Conservation (phyloP, 228 moss, liverwort and hornwort species). For the Sphagnum magellanicum region DNA sequence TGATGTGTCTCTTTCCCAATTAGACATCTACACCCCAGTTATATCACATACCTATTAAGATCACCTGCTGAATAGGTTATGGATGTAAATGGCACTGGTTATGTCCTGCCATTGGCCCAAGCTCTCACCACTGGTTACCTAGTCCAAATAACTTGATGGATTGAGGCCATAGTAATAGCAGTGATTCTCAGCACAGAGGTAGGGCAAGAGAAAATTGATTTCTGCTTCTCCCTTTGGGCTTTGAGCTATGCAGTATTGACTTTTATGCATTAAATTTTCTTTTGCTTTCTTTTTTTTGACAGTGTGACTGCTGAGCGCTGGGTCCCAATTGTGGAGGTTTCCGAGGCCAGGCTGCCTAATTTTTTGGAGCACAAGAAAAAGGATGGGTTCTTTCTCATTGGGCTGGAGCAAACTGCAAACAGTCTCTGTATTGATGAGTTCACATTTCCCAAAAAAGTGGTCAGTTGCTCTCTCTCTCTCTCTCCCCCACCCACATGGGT, state of each 20-base stretch:
- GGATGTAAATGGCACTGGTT: too few species aligned
- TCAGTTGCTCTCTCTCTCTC: slow-evolving; percentile 16
- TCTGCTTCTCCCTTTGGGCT: too few species aligned
- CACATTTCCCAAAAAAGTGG: slow-evolving; percentile 57
- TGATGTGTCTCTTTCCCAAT: too few species aligned
- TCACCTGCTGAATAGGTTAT: too few species aligned
- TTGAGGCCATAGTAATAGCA: not conserved
- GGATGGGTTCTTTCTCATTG: slow-evolving; percentile 57
- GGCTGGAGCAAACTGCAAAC: slow-evolving; percentile 55
- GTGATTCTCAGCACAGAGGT: not conserved
- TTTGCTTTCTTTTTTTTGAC: slow-evolving; percentile 1
- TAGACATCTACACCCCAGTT: too few species aligned
- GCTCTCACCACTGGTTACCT: not conserved
- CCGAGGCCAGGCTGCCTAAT: slow-evolving; percentile 40
- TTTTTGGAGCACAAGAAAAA: slow-evolving; percentile 49
- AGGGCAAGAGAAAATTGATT: not conserved
- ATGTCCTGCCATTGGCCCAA: too few species aligned
- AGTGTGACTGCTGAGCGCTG: slow-evolving; percentile 51
- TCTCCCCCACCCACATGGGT: too few species aligned
- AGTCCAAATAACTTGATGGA: too few species aligned
- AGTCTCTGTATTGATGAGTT: slow-evolving; percentile 44
- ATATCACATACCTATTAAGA: too few species aligned
- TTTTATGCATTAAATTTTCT: too few species aligned
- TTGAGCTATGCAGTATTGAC: too few species aligned
- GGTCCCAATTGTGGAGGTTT: slow-evolving; percentile 53